Evolutionary conservation across 2,329 filamentous ascomycete species (phyloP), one percentile per base, ranked within the genome.

Genomic region (Fusarium sambucinum): DNA sequence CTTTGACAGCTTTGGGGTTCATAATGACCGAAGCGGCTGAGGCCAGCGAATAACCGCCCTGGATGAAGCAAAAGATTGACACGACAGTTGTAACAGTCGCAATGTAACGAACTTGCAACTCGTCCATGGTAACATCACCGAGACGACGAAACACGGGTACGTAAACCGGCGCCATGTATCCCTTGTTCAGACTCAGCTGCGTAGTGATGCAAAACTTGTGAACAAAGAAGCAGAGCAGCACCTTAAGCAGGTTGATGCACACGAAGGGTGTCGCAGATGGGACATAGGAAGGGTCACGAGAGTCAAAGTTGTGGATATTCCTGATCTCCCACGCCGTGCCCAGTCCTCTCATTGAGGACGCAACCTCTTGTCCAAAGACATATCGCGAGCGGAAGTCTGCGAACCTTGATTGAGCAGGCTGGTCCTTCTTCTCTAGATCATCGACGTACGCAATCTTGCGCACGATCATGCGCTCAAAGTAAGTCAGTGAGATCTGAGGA

Each of bases 401-500:
- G 2, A 62, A 19, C 1, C 14, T 59, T 0, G 55, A 63, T 35
- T 47, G 59, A 19, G 59, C 14, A 12, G 51, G 12, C 6, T 50
- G 30, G 4, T 48, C 23, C n/a, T 56, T 62, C 46, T 68, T 68
- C 2, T 51, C 41, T 5, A 1, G 12, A n/a, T 29, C 25, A 6
- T 59, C 67, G 6, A 11, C 3, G 19, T 63, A 71, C 6, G 53
- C 57, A 44, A 71, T 70, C 35, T 68, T 70, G 3, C 68, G 64
- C 13, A 71, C 68, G 30, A 71, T 52, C 59, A 71, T 68, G 25
- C 67, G 68, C 41, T 71, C 68, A 63, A 71, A 71, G 9, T 70
- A 70, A 4, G 68, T 71, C 38, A 71, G 11, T 1, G 59, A 68
- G 40, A 70, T 68, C 29, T 71, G 68, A 17, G 68, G 68, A 30